These are phyloP conservation scores for Xylaria sp. DNA, from an alignment of 2,329 filamentous ascomycete species.

Conservation along the genomic window DNA sequence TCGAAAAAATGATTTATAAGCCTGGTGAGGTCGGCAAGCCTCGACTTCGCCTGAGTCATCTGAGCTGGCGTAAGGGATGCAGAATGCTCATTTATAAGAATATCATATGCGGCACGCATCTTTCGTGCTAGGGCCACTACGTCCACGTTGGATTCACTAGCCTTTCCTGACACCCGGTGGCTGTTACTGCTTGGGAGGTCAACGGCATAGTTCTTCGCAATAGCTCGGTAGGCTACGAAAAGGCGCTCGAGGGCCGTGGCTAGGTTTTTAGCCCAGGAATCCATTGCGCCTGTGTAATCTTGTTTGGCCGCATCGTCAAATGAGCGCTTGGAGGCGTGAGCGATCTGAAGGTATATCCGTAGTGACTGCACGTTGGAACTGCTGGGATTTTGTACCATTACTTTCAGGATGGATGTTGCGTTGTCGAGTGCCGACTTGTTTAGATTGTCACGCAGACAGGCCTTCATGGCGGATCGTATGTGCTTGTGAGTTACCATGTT, in stretches of 20 bases:
- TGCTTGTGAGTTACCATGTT: constrained; percentile 54
- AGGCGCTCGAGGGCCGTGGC: constrained; percentile 55
- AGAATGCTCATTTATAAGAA: constrained; percentile 30
- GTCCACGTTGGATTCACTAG: constrained; percentile 25
- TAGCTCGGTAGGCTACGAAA: constrained; percentile 53
- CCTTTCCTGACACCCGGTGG: neutral
- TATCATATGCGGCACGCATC: constrained; percentile 40
- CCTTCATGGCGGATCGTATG: constrained; percentile 74
- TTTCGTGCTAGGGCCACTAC: constrained; percentile 39
- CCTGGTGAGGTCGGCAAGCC: constrained; percentile 34
- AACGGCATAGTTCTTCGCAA: constrained; percentile 22
- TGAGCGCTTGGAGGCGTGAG: constrained; percentile 53
- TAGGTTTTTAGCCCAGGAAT: constrained; percentile 57
- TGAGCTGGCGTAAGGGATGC: constrained; percentile 19
- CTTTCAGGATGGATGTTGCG: constrained; percentile 67
- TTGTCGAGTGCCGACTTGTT: constrained; percentile 72
- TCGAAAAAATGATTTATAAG: constrained; percentile 36
- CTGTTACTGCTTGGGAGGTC: constrained; percentile 1
- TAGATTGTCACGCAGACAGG: constrained; percentile 76
- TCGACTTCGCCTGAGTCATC: constrained; percentile 23
- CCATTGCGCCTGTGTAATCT: constrained; percentile 46
- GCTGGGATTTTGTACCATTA: constrained; percentile 58
- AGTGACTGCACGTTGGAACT: constrained; percentile 58
- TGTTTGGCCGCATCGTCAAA: constrained; percentile 42
- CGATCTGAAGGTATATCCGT: constrained; percentile 61